These are phyloP conservation scores for Backusella circina DNA, from an alignment of 192 early-diverging fungal genomes.

Conservation along the genomic window DNA sequence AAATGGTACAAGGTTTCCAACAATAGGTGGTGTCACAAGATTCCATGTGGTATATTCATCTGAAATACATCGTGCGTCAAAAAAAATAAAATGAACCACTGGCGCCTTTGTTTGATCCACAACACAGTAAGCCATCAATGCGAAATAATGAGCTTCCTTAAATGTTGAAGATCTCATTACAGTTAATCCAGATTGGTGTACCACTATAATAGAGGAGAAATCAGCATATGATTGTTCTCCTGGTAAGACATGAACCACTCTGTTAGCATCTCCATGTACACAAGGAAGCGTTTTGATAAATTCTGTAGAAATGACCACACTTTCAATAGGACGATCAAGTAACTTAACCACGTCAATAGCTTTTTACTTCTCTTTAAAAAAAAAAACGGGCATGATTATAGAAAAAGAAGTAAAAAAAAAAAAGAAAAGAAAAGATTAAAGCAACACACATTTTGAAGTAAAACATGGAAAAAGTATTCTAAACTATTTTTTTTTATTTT, in stretches of 20 bases:
- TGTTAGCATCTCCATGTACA: too few species aligned
- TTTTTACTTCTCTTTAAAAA: too few species aligned
- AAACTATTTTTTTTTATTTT: background rate
- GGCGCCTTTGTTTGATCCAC: constrained; percentile 48
- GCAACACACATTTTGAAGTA: too few species aligned
- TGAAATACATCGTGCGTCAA: constrained; percentile 33
- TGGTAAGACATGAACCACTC: too few species aligned
- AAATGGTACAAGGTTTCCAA: constrained; percentile 25
- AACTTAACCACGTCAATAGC: too few species aligned
- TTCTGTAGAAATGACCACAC: too few species aligned
- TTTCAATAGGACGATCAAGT: too few species aligned
- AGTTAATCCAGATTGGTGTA: constrained; percentile 76
- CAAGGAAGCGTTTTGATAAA: too few species aligned
- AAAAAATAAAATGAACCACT: too few species aligned
- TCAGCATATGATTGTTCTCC: background rate
- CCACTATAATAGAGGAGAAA: constrained; percentile 59
- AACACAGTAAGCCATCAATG: constrained; percentile 69
- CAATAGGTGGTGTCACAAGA: constrained; percentile 16
- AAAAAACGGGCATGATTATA: too few species aligned
- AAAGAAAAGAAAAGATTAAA: too few species aligned
- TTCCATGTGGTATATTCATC: constrained; percentile 28
- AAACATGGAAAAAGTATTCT: background rate
- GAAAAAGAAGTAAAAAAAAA: too few species aligned
- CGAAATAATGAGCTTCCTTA: constrained; percentile 79
- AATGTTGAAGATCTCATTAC: constrained; percentile 68